Conservation (phyloP, 768 basidiomycete species). For the Tricholoma sp. region DNA sequence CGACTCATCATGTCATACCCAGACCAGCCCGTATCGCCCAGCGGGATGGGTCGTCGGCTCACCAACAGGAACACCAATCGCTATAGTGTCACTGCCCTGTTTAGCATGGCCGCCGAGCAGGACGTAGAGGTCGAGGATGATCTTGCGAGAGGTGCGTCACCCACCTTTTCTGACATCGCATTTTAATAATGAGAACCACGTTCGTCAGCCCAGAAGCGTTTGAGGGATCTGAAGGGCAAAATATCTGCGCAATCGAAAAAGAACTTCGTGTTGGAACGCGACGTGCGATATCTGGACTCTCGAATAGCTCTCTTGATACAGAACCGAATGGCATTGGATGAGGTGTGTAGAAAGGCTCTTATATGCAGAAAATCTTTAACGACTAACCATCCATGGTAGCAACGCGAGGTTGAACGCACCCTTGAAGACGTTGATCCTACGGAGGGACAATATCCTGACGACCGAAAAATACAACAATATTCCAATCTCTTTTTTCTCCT, state of each 20-base stretch:
- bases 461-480: slow-evolving; percentile 92
- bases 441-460: slow-evolving; percentile 90
- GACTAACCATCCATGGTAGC: slow-evolving; percentile 38
- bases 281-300: slow-evolving; percentile 96
- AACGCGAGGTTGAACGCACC: slow-evolving; percentile 92
- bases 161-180: slow-evolving; percentile 4
- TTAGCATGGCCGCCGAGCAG: slow-evolving; percentile 98
- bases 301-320: slow-evolving; percentile 97
- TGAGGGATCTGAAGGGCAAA: slow-evolving; percentile 92
- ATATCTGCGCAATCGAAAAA: slow-evolving; percentile 99
- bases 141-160: slow-evolving; percentile 78
- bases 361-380: slow-evolving; percentile 8
- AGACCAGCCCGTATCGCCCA: slow-evolving; percentile 58
- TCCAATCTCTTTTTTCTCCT: slow-evolving; percentile 98
- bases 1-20: slow-evolving; percentile 53
- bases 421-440: slow-evolving; percentile 94
- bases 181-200: slow-evolving; percentile 3
- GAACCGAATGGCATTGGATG: slow-evolving; percentile 96
- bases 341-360: slow-evolving; percentile 47
- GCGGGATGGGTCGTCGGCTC: slow-evolving; percentile 66
- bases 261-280: slow-evolving; percentile 98
- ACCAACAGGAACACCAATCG: slow-evolving; percentile 95
- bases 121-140: slow-evolving; percentile 98
- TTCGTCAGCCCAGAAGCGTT: slow-evolving; percentile 83
- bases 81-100: slow-evolving; percentile 92